phyloP scores from a whole-genome alignment of 202 grass and related monocot species.

The Musa balbisiana region DNA sequence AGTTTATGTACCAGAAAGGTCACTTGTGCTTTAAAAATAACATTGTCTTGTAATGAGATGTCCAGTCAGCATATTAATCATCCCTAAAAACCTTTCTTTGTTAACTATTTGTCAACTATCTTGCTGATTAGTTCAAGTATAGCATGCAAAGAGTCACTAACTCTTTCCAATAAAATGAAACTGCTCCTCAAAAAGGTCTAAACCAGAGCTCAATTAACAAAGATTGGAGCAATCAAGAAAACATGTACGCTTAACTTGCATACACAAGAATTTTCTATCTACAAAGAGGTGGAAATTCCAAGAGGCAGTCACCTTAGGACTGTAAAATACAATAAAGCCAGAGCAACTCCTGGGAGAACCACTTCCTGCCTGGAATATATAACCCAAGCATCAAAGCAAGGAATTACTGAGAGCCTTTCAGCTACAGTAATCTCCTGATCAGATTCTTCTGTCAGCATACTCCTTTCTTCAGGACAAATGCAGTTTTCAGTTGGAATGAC shows the following conservation, averaged over 20 bases:
- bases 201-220: background rate
- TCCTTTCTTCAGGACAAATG: slow-evolving; percentile 8
- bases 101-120: too few relatives aligned
- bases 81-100: too few relatives aligned
- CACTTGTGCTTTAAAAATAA: too few relatives aligned
- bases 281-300: background rate
- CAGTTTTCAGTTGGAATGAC: slow-evolving; percentile 6
- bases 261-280: background rate
- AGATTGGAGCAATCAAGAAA: background rate
- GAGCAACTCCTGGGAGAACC: slow-evolving; percentile 62
- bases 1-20: too few relatives aligned
- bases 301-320: slow-evolving; percentile 45
- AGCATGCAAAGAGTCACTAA: too few relatives aligned
- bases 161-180: background rate
- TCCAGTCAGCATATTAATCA: too few relatives aligned
- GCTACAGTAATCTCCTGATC: slow-evolving; percentile 29
- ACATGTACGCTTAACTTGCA: background rate
- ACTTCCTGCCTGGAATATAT: slow-evolving; percentile 72
- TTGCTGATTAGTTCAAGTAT: too few relatives aligned
- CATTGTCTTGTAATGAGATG: too few relatives aligned
- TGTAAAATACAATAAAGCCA: slow-evolving; percentile 75
- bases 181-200: background rate
- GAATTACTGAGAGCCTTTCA: slow-evolving; percentile 46
- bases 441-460: background rate
- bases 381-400: slow-evolving; percentile 64